Evolutionary conservation across 805 yeast species (phyloP).

Genomic region (Ascoidea tarda): DNA sequence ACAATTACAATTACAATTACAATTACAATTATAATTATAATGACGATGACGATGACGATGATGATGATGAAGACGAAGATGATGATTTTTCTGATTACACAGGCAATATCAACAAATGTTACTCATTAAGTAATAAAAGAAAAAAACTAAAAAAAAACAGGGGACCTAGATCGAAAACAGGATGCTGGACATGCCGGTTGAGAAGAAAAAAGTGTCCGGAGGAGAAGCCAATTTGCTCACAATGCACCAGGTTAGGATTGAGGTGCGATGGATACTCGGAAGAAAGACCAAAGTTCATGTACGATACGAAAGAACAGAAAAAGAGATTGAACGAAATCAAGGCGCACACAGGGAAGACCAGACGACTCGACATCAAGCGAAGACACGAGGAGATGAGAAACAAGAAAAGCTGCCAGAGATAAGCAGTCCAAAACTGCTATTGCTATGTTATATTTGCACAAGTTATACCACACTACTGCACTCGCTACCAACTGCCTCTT

Average conservation of each 20-base stretch:
- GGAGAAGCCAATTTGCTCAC: constrained; percentile 43
- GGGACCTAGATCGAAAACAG: constrained; percentile 33
- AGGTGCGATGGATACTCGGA: constrained; percentile 41
- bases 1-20: too few relatives aligned
- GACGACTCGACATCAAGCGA: constrained; percentile 22
- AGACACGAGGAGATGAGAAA: constrained; percentile 3
- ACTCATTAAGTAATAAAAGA: too few relatives aligned
- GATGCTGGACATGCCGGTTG: constrained; percentile 72
- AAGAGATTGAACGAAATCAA: constrained; percentile 37
- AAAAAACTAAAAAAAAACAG: constrained; percentile 10
- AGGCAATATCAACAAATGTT: too few relatives aligned
- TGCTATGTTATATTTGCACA: too few relatives aligned
- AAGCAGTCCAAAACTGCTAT: too few relatives aligned
- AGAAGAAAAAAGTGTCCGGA: constrained; percentile 65
- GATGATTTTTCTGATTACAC: not conserved
- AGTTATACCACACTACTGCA: too few relatives aligned
- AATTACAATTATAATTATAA: not conserved
- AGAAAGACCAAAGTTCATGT: constrained; percentile 41
- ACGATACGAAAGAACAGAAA: constrained; percentile 24
- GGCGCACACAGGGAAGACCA: constrained; percentile 26
- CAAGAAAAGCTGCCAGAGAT: too few relatives aligned
- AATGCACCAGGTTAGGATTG: constrained; percentile 42
- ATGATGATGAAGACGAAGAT: not conserved
- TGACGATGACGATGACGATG: not conserved
- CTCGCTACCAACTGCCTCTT: too few relatives aligned